Evolutionary conservation across 1,139 yeast species (phyloP), one percentile per base, ranked within the genome.

Genomic region (Tardiomyces blankii): DNA sequence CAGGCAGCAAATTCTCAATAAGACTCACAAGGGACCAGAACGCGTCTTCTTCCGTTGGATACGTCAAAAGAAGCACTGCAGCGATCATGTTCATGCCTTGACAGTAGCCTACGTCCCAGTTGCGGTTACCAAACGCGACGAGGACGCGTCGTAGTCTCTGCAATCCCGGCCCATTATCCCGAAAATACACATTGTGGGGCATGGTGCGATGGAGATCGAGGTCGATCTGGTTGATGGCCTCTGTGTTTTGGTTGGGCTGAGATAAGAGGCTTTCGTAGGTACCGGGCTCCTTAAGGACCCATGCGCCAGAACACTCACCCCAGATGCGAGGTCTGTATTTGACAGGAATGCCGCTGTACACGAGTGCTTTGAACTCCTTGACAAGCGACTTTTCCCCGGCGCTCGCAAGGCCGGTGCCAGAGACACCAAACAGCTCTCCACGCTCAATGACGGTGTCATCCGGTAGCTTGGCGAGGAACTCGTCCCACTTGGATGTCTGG

Each of bases 71-170:
- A 8, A 78, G 55, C 43, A 74, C 75, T 0, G 80, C 83, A 3
- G 75, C 74, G 25, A 78, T 73, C 53, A 77, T 73, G 54, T 78
- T 78, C 83, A 78, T 77, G 0, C 83, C 83, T 54, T 78, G 83
- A 46, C 78, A 74, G 54, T 78, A 78, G 0, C 83, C 82, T 40
- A 77, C 66, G 1, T 65, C 66, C 0, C 77, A 73, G 48, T 70
- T 69, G 50, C 73, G 69, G 7, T 72, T 65, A n/a, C 74, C 72
- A 55, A 73, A 77, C 0, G 82, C 81, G 42, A 73, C 68, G 41
- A 78, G 61, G 2, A 78, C 72, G 13, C 75, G 63, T 41, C 75
- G 66, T 35, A 78, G 58, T 48, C 73, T 74, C 43, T 62, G 65
- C 39, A 72, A 71, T 19, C 78, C 78, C 0, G 80, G 78, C 0